phyloP scores from a whole-genome alignment of 352 stramenopile species.

The Pythium biforme region DNA sequence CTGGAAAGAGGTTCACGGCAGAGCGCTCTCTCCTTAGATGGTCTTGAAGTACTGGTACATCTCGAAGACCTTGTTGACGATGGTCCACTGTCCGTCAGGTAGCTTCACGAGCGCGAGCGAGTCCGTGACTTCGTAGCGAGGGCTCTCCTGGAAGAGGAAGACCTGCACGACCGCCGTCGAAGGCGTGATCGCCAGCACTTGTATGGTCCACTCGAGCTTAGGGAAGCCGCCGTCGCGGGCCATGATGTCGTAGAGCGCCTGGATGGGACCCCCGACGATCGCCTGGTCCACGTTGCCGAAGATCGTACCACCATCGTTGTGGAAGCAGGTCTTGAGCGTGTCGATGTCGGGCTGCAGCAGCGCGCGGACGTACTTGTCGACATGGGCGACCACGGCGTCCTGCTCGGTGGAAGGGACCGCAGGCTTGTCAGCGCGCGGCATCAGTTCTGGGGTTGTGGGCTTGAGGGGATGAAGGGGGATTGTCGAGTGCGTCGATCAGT shows the following conservation, averaged over 20 bases:
- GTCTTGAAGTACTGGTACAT: slow-evolving; percentile 24
- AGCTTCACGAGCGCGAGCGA: slow-evolving; percentile 17
- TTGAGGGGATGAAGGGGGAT: not conserved
- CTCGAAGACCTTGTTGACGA: slow-evolving; percentile 24
- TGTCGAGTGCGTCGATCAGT: not conserved
- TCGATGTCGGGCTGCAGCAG: slow-evolving; percentile 14
- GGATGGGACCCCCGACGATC: slow-evolving; percentile 7
- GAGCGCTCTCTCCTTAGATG: not conserved
- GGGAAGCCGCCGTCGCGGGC: slow-evolving; percentile 12
- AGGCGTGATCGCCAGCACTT: slow-evolving; percentile 11
- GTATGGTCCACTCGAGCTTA: slow-evolving; percentile 12
- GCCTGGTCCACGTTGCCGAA: slow-evolving; percentile 1
- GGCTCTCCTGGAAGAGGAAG: slow-evolving; percentile 10
- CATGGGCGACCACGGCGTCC: slow-evolving; percentile 3
- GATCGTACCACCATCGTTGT: slow-evolving; percentile 13
- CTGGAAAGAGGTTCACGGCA: not conserved
- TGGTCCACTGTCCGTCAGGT: slow-evolving; percentile 12
- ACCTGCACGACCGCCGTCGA: slow-evolving; percentile 7
- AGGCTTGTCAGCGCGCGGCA: slow-evolving; percentile 11
- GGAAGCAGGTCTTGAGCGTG: slow-evolving; percentile 14
- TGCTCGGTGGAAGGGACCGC: not conserved
- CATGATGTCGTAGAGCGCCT: slow-evolving; percentile 16
- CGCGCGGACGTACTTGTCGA: slow-evolving; percentile 10
- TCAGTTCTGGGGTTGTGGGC: not conserved
- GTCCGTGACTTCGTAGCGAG: slow-evolving; percentile 18